These are phyloP conservation scores for Aspergillus coremiiformis DNA, from an alignment of 495 filamentous ascomycete genomes.

Conservation along the genomic window DNA sequence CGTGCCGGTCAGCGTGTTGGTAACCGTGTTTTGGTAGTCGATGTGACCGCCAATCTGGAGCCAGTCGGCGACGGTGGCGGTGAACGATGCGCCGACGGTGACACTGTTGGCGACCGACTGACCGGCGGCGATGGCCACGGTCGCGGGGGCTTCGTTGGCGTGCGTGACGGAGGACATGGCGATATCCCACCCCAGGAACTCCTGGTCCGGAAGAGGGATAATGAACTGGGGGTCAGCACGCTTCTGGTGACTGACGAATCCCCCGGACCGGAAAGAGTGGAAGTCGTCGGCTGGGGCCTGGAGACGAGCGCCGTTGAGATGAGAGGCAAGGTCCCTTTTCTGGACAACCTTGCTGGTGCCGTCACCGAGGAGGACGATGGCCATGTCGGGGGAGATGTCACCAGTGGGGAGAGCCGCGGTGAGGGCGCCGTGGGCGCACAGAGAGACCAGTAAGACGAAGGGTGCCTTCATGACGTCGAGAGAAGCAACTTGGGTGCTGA, in stretches of 20 bases:
- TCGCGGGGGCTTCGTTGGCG: constrained; percentile 13
- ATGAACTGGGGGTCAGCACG: constrained; percentile 6
- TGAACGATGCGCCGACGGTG: constrained; percentile 1
- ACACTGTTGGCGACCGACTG: constrained; percentile 11
- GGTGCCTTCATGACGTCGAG: constrained; percentile 1
- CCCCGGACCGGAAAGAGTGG: not conserved
- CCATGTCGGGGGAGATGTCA: not conserved
- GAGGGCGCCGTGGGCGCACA: not conserved
- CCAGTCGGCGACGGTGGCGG: constrained; percentile 4
- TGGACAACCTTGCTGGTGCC: constrained; percentile 7
- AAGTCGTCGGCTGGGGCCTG: not conserved
- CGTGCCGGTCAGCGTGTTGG: constrained; percentile 11
- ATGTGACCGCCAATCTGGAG: constrained; percentile 1
- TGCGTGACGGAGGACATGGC: constrained; percentile 12
- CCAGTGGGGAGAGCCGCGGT: not conserved
- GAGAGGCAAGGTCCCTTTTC: constrained; percentile 3
- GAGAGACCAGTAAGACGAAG: not conserved
- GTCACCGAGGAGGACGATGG: constrained; percentile 6
- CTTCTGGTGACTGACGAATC: not conserved
- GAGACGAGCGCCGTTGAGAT: constrained; percentile 3
- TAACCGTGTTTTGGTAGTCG: constrained; percentile 2
- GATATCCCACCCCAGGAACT: constrained; percentile 17
- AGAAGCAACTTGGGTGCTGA: not conserved
- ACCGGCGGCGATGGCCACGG: constrained; percentile 5
- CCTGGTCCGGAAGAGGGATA: constrained; percentile 9